Evolutionary conservation across 164 flowering plant species (phyloP), one percentile per base, ranked within the genome.

Genomic region (Stephania cephalantha): DNA sequence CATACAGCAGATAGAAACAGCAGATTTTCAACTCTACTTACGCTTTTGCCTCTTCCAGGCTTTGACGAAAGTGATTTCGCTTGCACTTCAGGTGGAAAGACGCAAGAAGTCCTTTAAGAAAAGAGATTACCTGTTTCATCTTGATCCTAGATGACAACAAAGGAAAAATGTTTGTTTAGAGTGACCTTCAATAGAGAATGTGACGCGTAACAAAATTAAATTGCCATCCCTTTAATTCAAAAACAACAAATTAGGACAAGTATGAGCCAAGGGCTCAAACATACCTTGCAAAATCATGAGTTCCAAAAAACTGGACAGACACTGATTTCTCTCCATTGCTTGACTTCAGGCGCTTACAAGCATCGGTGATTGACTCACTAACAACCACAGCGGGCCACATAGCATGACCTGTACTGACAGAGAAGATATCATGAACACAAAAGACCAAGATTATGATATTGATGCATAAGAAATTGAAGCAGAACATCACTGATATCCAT

Each of bases 241-340:
- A 58, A n/a, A 18, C 1, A n/a, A 58, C 17, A 58, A 50, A 50
- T 8, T 10, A 50, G 42, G 5, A 12, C 17, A 9, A 6, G 17
- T 15, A 58, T 35, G 42, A 35, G 42, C 42, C 42, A 50, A 75
- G 61, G 68, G 75, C 20, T 68, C 46, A 30, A 71, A 44, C 74
- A 78, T 69, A 93, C 99, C 99, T 92, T 30, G 99, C 99, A 88
- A 91, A 95, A 81, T 95, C 99, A 82, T 95, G 94, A 63, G 97
- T 90, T 44, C 99, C 99, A 86, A 95, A 93, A 84, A 95, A 95
- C 71, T 95, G 99, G 72, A 95, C 99, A 55, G 85, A 87, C 78
- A 93, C 84, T 69, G 95, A 89, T 79, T 79, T 87, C 70, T 86
- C 94, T 71, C 84, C 89, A 7, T 80, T 66, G 78, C 17, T 72